Base-by-base conservation (phyloP, 345 rosid species). In the Toxicodendron radicans region DNA sequence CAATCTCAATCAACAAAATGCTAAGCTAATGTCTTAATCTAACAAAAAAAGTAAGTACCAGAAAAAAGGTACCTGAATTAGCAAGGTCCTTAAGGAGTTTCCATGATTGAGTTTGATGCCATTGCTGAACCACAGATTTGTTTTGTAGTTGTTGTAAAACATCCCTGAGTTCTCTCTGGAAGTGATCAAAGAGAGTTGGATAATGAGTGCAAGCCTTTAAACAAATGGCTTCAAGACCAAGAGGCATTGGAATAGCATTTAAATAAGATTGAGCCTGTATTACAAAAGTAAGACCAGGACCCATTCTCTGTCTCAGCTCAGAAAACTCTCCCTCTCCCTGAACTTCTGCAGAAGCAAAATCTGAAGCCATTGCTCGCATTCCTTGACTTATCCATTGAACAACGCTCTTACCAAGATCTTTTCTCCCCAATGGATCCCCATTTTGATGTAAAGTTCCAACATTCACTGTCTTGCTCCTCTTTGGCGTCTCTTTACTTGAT, bases 61-160 rank as follows among this genome's bases (percentile, higher is more conserved):
- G 59, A 75, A 48, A 51, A 62, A 63, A 76, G 38, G 38, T 35
- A 93, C 98, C 95, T 80, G 97, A 94, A 82, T 79, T 81, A 10
- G 97, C 97, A n/a, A 95, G 90, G 72, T 95, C 93, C 80, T 95
- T 95, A 71, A 95, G 91, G 78, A 95, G 79, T 84, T 86, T 91
- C 99, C 99, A 95, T 38, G 95, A 91, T 78, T 90, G 79, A 0
- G 92, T 83, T 68, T 84, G 76, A 20, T 83, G 86, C 99, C 99
- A 95, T 78, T 85, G 77, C 66, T 85, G 87, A 72, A 90, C 76
- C 16, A 76, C 10, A 7, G 87, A 75, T 62, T 86, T 86, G 10
- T 74, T 76, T 75, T 90, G 88, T 1, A 89, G 81, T 41, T 85
- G 89, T 68, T 86, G 95, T 79, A 95, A 93, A 80, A 88, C 89